Evolutionary conservation across 2,329 filamentous ascomycete species (phyloP), one percentile per base, ranked within the genome.

Genomic region (Aspergillus bombycis): DNA sequence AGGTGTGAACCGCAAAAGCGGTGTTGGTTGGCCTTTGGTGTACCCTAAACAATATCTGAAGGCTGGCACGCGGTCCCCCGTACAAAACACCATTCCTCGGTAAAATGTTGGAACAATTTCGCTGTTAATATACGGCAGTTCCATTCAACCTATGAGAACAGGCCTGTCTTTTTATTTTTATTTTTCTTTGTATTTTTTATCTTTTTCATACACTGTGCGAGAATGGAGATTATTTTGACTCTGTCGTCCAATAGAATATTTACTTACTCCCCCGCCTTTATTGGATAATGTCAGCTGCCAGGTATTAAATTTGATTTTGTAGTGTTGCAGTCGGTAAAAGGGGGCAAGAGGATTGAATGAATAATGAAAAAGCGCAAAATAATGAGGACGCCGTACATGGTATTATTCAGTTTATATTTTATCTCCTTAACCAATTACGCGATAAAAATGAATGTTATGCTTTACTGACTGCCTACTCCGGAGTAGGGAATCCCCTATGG

Each of bases 1-100:
- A 58, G 30, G 58, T 48, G 54, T 54, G 58, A 61, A 52, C 58
- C 62, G 62, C 58, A 58, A 36, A 28, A 56, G 62, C 58, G 48
- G 58, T 58, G 46, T 57, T 58, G 32, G 38, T 43, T 48, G 36
- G 32, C 50, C 14, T 54, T 28, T 11, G 30, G 32, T 36, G 30
- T 54, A 54, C 32, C 52, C 32, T 36, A 54, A 54, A 30, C 8
- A 53, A 53, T 57, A 45, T 57, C 36, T 57, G 55, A 46, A 21
- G 26, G 28, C 26, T 36, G 46, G 19, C 21, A 58, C n/a, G 21
- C 34, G n/a, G 36, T 14, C 43, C 23, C 16, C 54, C 21, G 28
- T 36, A 36, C n/a, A 54, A 8, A 16, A 12, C 30, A 34, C 9
- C 9, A 36, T 34, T 54, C 52, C 52, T 54, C 52, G 52, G 52